Evolutionary conservation across 305 asterid species (phyloP), one percentile per base, ranked within the genome.

Genomic region (Petunia hybrid): DNA sequence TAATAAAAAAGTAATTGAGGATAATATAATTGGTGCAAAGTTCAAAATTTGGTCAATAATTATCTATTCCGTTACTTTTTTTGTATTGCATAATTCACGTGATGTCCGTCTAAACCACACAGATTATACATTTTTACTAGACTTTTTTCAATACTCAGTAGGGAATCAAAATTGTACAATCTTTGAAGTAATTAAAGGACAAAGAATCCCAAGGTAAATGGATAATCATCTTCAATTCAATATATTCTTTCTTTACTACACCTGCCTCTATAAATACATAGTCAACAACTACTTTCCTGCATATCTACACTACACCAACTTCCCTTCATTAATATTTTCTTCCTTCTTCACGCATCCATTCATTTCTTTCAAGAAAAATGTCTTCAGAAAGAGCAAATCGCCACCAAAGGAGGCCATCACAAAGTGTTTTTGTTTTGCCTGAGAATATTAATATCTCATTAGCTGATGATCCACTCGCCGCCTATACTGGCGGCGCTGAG

Each of bases 371-470:
- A 59, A 53, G 53, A 82, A 22, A 80, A 82, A 92, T 92, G 97
- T 91, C 97, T 66, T 83, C 46, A 5, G 77, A 88, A 42, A 87
- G 88, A 84, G 68, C 80, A 42, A 84, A 79, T 87, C 95, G 92
- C 78, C 97, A 92, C 89, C 92, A 85, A 64, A 88, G 97, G 83
- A 89, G 89, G 71, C 93, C 97, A 35, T 92, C 97, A 2, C 97
- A 90, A 85, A 84, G 93, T 9, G 82, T 86, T 59, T 92, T 92
- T 82, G 87, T 81, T 14, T 45, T 89, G 68, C 91, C 93, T 31
- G 94, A 89, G 81, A 82, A 89, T 70, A 86, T 92, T 84, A 82
- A 89, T 70, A 86, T 92, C 85, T 74, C 90, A 53, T 73, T 73
- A 51, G 4, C 36, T 51, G 90, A 83, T 51, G 90, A 83, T 77